Conservation (phyloP, 495 filamentous ascomycete genomes). For the Tuber aestivum region DNA sequence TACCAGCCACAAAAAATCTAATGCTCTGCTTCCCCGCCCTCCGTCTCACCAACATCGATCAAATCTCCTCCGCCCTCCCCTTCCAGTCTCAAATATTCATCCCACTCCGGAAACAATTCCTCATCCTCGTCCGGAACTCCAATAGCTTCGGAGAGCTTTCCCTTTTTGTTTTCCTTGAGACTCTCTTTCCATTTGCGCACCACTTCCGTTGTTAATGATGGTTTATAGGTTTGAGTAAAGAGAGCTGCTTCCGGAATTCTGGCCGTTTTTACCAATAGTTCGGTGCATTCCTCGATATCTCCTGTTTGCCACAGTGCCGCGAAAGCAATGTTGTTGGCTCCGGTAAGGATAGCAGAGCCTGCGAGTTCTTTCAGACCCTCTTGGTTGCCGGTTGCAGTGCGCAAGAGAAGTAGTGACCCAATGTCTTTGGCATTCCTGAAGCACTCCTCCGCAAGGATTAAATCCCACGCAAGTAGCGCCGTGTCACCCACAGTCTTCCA, state of each 20-base stretch:
- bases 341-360: constrained; percentile 64
- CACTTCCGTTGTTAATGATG: constrained; percentile 62
- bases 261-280: constrained; percentile 69
- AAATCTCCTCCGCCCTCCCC: constrained; percentile 52
- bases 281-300: constrained; percentile 74
- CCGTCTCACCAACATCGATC: constrained; percentile 46
- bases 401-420: constrained; percentile 78
- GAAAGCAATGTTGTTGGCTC: constrained; percentile 86
- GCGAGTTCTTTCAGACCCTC: constrained; percentile 67
- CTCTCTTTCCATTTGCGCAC: constrained; percentile 72
- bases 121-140: constrained; percentile 81
- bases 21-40: constrained; percentile 27
- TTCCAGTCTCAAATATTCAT: constrained; percentile 78
- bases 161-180: constrained; percentile 61
- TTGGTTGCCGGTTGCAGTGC: constrained; percentile 71
- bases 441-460: constrained; percentile 82
- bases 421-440: constrained; percentile 84
- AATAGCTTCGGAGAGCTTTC: constrained; percentile 71
- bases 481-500: constrained; percentile 96
- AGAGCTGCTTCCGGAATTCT: constrained; percentile 78
- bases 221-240: constrained; percentile 91
- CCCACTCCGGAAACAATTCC: constrained; percentile 93
- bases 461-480: constrained; percentile 78
- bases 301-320: constrained; percentile 80
- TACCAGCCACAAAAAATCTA: constrained; percentile 4